A percentile compares a stretch with the other conserved stretches of the same genome.
Conservation (phyloP, 1,284 basidiomycete species). For the Tranzscheliella williamsii region DNA sequence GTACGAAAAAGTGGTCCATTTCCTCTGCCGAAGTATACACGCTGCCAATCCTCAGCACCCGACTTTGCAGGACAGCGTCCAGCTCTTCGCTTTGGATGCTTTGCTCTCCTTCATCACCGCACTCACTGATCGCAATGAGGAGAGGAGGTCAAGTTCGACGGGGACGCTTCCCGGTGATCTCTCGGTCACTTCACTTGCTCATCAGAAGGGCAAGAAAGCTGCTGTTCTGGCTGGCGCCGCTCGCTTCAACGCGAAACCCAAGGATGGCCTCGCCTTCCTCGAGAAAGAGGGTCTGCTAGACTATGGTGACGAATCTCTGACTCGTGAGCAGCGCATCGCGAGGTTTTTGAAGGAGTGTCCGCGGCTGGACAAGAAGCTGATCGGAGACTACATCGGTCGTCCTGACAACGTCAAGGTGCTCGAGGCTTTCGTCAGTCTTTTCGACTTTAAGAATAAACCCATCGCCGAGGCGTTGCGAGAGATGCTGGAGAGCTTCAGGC, state of each 20-base stretch:
- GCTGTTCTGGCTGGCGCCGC: constrained; percentile 81
- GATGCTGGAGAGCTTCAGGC: constrained; percentile 86
- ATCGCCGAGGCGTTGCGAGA: constrained; percentile 94
- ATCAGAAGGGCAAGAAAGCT: constrained; percentile 82
- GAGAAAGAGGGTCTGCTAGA: constrained; percentile 68
- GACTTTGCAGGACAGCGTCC: constrained; percentile 77
- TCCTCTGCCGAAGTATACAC: constrained; percentile 67
- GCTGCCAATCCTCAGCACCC: constrained; percentile 70
- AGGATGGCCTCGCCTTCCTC: constrained; percentile 75
- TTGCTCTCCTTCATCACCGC: constrained; percentile 83
- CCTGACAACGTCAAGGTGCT: constrained; percentile 85
- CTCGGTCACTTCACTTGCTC: constrained; percentile 67
- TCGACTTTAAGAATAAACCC: constrained; percentile 88
- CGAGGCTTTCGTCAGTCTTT: constrained; percentile 82
- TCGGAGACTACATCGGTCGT: constrained; percentile 90
- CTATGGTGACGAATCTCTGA: constrained; percentile 64
- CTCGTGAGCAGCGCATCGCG: constrained; percentile 64
- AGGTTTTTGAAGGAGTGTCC: constrained; percentile 83
- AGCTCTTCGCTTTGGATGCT: constrained; percentile 86
- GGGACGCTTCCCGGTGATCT: constrained; percentile 60
- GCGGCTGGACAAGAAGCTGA: constrained; percentile 85
- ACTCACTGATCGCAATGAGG: constrained; percentile 79
- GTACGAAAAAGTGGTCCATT: constrained; percentile 86
- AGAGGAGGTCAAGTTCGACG: constrained; percentile 61
- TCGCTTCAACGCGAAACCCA: constrained; percentile 94